Evolutionary conservation across 2,329 filamentous ascomycete genomes (phyloP), one percentile per base, ranked within the genome.

Genomic region (Zopfia rhizophila): DNA sequence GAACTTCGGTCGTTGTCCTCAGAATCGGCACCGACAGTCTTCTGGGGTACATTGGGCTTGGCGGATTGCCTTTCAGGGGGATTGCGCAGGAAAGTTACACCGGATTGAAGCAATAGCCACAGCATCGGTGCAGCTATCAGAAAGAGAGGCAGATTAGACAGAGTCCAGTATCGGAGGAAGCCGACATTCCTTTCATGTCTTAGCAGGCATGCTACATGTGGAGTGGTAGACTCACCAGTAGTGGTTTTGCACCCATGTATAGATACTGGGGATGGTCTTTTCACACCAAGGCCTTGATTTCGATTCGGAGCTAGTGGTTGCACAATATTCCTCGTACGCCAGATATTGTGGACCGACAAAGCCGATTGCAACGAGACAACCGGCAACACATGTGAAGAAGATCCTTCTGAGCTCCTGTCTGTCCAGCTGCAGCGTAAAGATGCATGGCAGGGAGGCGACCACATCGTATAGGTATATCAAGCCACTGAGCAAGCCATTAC

Each of bases 101-200:
- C 19, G 16, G 90, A 93, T 27, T 68, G 74, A 22, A 82, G 66
- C 49, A 93, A 72, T 8, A 94, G 67, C 10, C 73, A 72, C 32
- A 96, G 75, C 78, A 92, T 86, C 1, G 92, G 92, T 0, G 81
- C 72, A 1, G 91, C 91, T 7, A 97, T 80, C 14, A 91, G 62
- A 72, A 97, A 97, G 1, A 97, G 80, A 0, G 92, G 92, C 7
- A 92, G 66, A 65, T 97, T 96, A 6, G 86, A 84, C 1, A 86
- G 55, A 0, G 85, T 94, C 92, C 92, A 97, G 75, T 97, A 97
- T 45, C 81, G 81, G 32, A 96, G 79, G 56, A 94, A 87, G 0
- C 92, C 92, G 40, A 87, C 84, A 60, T 91, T 85, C 92, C 91
- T 95, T 23, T 3, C 27, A 36, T 11, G 4, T n/a, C 19, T 30